Percentiles rank a stretch among this genome's conserved stretches.
Conservation (phyloP, 352 stramenopile genomes). For the Phytophthora macrochlamydospora region DNA sequence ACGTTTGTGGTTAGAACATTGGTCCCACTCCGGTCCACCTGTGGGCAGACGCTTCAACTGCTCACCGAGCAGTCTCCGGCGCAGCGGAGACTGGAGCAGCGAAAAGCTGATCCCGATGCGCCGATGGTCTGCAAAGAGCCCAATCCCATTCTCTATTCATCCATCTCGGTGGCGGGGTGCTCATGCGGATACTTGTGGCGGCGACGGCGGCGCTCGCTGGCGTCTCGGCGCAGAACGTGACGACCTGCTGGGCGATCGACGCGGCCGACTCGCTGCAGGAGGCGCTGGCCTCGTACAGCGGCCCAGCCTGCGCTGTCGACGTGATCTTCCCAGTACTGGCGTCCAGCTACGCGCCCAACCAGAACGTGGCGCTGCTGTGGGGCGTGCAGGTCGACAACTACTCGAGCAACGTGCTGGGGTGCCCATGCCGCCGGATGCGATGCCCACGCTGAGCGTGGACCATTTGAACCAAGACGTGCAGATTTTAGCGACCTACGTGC, state of each 20-base stretch:
- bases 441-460: slow-evolving; percentile 36
- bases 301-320: slow-evolving; percentile 35
- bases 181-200: slow-evolving; percentile 21
- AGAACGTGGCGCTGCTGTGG: slow-evolving; percentile 55
- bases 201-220: slow-evolving; percentile 10
- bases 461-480: slow-evolving; percentile 35
- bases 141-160: too few relatives aligned
- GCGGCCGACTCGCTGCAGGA: slow-evolving; percentile 14
- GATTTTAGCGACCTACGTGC: slow-evolving; percentile 54
- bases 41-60: neutral
- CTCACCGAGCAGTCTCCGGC: neutral
- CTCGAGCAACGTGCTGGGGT: slow-evolving; percentile 54
- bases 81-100: neutral
- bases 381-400: slow-evolving; percentile 32
- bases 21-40: neutral
- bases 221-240: slow-evolving; percentile 6
- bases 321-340: slow-evolving; percentile 41
- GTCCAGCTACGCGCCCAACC: slow-evolving; percentile 37
- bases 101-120: slow-evolving; percentile 23
- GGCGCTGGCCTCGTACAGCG: slow-evolving; percentile 28
- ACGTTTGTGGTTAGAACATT: neutral
- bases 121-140: neutral
- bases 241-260: slow-evolving; percentile 50
- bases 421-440: slow-evolving; percentile 38
- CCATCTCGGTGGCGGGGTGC: too few relatives aligned